phyloP scores from a whole-genome alignment of 139 green algal species.

The Deuterostichococcus epilithicus region DNA sequence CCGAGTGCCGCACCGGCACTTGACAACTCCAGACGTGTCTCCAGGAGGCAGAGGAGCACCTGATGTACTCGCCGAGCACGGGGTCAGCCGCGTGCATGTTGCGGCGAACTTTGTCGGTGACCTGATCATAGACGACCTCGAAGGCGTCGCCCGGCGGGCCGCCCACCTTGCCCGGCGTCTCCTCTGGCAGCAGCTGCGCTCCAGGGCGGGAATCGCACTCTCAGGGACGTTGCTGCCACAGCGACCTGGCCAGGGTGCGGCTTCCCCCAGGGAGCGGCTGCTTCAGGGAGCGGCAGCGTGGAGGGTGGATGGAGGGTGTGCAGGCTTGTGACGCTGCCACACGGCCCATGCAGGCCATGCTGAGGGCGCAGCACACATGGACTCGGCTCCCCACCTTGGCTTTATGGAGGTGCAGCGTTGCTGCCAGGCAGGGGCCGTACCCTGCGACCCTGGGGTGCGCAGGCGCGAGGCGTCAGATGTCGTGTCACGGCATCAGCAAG shows the following conservation, averaged over 20 bases:
- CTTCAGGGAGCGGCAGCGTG: no score
- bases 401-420: constrained; percentile 43
- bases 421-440: constrained; percentile 49
- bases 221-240: no score
- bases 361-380: no score
- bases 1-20: no score
- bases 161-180: constrained; percentile 47
- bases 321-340: no score
- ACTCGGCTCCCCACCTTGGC: constrained; percentile 15
- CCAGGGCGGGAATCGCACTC: no score
- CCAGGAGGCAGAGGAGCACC: constrained; percentile 7
- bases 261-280: no score
- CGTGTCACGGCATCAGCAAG: background rate
- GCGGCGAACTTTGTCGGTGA: constrained; percentile 40
- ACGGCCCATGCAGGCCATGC: no score
- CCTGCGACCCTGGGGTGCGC: constrained; percentile 28
- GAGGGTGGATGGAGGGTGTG: no score
- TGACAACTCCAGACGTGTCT: no score
- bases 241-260: no score
- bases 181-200: constrained; percentile 31
- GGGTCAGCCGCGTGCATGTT: constrained; percentile 50
- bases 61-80: constrained; percentile 51
- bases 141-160: constrained; percentile 57
- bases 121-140: constrained; percentile 54
- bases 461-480: background rate